phyloP scores from a whole-genome alignment of 2,329 filamentous ascomycete genomes.

The Pyrenochaeta sp. region DNA sequence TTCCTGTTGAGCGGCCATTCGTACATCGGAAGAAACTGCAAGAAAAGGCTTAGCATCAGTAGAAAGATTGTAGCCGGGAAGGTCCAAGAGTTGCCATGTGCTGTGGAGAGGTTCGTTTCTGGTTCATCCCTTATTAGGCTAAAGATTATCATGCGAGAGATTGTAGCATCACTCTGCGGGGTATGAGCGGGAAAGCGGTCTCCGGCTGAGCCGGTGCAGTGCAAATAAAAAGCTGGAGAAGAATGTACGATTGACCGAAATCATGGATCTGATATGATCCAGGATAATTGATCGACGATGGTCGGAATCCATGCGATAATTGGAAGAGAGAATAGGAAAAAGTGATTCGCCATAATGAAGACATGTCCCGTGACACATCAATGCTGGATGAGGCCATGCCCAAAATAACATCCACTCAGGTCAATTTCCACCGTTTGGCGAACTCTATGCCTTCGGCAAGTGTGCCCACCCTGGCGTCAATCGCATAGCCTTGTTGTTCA shows the following conservation, averaged over 20 bases:
- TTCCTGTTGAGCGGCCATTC: not conserved
- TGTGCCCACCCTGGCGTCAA: slow-evolving; percentile 80
- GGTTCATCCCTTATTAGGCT: slow-evolving; percentile 6
- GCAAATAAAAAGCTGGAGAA: not conserved
- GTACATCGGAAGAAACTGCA: not conserved
- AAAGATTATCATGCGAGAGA: not conserved
- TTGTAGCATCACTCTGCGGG: slow-evolving; percentile 3
- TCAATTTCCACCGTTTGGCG: slow-evolving; percentile 62
- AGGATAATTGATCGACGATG: not conserved
- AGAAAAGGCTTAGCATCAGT: not conserved
- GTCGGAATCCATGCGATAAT: not conserved
- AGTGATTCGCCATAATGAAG: not conserved
- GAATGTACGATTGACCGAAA: not conserved
- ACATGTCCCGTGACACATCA: not conserved
- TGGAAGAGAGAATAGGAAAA: not conserved
- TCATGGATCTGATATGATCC: not conserved
- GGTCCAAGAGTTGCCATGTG: not conserved
- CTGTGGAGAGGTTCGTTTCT: not conserved
- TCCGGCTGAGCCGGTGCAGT: not conserved
- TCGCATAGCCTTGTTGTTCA: slow-evolving; percentile 76
- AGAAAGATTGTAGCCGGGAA: not conserved
- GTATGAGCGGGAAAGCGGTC: not conserved
- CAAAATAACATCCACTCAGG: not conserved
- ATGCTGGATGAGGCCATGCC: not conserved
- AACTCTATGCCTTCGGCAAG: slow-evolving; percentile 81